phyloP scores from a whole-genome alignment of 2,329 filamentous ascomycete species.

The Dichotomopilus funicola region DNA sequence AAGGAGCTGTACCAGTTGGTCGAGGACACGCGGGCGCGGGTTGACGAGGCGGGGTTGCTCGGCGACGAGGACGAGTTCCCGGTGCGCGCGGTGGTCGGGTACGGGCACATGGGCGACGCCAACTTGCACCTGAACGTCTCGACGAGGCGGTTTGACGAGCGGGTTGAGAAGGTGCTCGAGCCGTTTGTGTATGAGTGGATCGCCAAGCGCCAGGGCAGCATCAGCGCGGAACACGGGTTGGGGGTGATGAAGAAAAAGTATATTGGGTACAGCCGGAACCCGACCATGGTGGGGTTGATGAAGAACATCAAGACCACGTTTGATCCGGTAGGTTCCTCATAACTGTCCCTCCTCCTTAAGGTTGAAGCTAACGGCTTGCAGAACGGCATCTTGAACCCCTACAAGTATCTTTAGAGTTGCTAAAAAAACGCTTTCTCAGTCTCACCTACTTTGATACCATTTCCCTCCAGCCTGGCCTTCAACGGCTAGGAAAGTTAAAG shows the following conservation, averaged over 20 bases:
- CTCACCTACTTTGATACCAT: too few relatives aligned
- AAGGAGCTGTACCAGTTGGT: constrained; percentile 82
- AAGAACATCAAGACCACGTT: constrained; percentile 90
- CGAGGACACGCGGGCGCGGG: constrained; percentile 69
- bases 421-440: too few relatives aligned
- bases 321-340: constrained; percentile 66
- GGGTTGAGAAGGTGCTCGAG: constrained; percentile 80
- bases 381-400: constrained; percentile 99
- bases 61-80: constrained; percentile 69
- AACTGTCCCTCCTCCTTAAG: not conserved
- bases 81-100: constrained; percentile 86
- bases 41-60: constrained; percentile 68
- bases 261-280: constrained; percentile 85
- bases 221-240: constrained; percentile 92
- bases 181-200: constrained; percentile 99
- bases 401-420: constrained; percentile 72
- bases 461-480: too few relatives aligned
- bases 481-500: too few relatives aligned
- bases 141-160: constrained; percentile 74
- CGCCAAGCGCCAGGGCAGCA: constrained; percentile 76
- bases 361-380: constrained; percentile 31
- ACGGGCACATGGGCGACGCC: constrained; percentile 96
- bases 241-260: constrained; percentile 94
- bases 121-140: constrained; percentile 93
- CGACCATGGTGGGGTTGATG: constrained; percentile 85